Conservation (phyloP, 495 filamentous ascomycete genomes). For the Aspergillus leporis region DNA sequence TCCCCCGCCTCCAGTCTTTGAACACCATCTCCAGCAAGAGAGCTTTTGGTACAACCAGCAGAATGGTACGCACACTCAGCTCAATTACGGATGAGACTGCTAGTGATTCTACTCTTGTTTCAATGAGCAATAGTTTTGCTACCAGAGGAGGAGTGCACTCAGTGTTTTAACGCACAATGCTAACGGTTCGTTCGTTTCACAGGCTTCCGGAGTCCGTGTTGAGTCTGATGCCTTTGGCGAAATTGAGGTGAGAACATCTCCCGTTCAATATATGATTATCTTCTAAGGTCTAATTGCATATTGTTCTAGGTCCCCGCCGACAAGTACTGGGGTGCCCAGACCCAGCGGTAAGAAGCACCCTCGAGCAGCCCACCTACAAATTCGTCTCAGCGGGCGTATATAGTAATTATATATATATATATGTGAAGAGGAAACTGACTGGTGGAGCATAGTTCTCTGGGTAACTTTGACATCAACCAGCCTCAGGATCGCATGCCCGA, state of each 20-base stretch:
- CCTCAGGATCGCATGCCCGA: conserved; percentile 98
- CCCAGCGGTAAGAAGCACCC: conserved; percentile 65
- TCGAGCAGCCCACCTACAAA: background rate
- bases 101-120: background rate
- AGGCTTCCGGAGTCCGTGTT: conserved; percentile 57
- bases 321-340: conserved; percentile 99
- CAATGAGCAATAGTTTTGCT: background rate
- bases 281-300: conserved; percentile 23
- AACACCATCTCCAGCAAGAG: conserved; percentile 39
- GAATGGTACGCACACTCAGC: conserved; percentile 35
- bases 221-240: conserved; percentile 98
- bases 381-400: background rate
- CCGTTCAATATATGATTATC: background rate
- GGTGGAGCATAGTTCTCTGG: conserved; percentile 62
- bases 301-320: conserved; percentile 70
- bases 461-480: conserved; percentile 99
- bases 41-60: conserved; percentile 45
- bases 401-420: background rate
- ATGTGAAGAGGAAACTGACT: conserved; percentile 20
- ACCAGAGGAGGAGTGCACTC: background rate
- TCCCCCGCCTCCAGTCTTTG: conserved; percentile 45
- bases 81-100: background rate
- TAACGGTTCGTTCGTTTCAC: conserved; percentile 18
- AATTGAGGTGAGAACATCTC: conserved; percentile 56
- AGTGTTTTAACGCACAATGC: background rate